Evolutionary conservation across 768 basidiomycete species (phyloP).

Genomic region (Chalciporus piperatus): DNA sequence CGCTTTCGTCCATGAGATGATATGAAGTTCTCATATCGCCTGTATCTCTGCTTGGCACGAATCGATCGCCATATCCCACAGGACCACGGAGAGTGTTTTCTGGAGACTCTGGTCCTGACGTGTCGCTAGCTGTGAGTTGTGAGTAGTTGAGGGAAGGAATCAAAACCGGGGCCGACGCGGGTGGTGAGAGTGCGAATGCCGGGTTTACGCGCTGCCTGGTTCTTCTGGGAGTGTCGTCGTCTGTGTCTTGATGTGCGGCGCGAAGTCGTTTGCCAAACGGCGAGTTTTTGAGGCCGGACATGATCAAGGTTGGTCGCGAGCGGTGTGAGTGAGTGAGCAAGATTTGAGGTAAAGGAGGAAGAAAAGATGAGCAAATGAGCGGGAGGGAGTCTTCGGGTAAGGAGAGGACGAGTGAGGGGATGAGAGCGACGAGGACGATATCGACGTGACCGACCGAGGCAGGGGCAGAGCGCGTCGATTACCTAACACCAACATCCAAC

Average conservation of each 20-base stretch:
- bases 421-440: conserved; percentile 6
- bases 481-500: conserved; percentile 18
- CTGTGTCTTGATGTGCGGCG: conserved; percentile 57
- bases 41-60: conserved; percentile 59
- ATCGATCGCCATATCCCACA: conserved; percentile 54
- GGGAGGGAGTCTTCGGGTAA: background rate
- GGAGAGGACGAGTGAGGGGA: background rate
- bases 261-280: conserved; percentile 83
- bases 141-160: conserved; percentile 57
- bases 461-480: conserved; percentile 34
- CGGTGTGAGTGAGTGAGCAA: background rate
- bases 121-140: conserved; percentile 51
- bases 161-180: conserved; percentile 36
- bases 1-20: conserved; percentile 54
- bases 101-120: conserved; percentile 42
- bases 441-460: conserved; percentile 17
- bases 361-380: conserved; percentile 2
- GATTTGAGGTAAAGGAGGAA: background rate
- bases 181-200: conserved; percentile 45
- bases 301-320: conserved; percentile 22
- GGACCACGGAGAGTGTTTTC: conserved; percentile 30
- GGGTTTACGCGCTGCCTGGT: conserved; percentile 51
- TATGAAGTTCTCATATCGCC: conserved; percentile 62
- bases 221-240: conserved; percentile 53
- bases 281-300: conserved; percentile 82